Conservation (phyloP, 805 yeast species). For the Blastobotrys terrestris region DNA sequence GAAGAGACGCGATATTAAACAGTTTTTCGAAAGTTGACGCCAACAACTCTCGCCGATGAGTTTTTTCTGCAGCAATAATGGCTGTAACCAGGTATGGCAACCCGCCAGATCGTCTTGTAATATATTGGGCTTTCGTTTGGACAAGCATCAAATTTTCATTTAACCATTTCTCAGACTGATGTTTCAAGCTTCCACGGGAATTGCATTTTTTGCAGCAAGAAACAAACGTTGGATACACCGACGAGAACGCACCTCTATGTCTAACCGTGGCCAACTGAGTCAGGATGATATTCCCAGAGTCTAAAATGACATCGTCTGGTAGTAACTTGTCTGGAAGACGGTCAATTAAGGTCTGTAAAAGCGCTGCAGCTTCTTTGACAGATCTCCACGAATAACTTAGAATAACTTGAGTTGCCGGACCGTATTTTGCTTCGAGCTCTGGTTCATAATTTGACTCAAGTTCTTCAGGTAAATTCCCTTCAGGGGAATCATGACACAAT, state of each 20-base stretch:
- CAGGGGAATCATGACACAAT: constrained; percentile 65
- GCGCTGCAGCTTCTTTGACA: constrained; percentile 62
- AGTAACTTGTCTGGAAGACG: constrained; percentile 26
- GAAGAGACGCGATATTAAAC: constrained; percentile 46
- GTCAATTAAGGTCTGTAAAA: constrained; percentile 44
- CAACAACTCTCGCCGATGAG: constrained; percentile 37
- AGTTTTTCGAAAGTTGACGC: constrained; percentile 46
- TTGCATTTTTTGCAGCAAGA: constrained; percentile 57
- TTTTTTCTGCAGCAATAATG: constrained; percentile 49
- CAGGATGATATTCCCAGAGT: constrained; percentile 50
- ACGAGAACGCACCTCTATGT: constrained; percentile 88
- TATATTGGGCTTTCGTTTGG: constrained; percentile 54
- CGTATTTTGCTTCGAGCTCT: constrained; percentile 25
- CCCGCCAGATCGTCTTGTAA: constrained; percentile 91
- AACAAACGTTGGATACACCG: constrained; percentile 76
- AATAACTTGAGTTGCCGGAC: constrained; percentile 38
- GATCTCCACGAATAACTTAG: constrained; percentile 78
- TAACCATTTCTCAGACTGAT: constrained; percentile 53
- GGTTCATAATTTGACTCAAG: constrained; percentile 20
- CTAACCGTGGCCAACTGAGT: constrained; percentile 66
- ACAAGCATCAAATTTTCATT: constrained; percentile 46
- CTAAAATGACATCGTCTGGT: constrained; percentile 25
- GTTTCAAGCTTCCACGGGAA: constrained; percentile 28
- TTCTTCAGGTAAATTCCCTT: constrained; percentile 50
- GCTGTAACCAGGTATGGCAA: constrained; percentile 76